A percentile compares a stretch with the other conserved stretches of the same genome.
Evolutionary conservation across 495 filamentous ascomycete species (phyloP).

Genomic region (Cercophora newfieldiana): DNA sequence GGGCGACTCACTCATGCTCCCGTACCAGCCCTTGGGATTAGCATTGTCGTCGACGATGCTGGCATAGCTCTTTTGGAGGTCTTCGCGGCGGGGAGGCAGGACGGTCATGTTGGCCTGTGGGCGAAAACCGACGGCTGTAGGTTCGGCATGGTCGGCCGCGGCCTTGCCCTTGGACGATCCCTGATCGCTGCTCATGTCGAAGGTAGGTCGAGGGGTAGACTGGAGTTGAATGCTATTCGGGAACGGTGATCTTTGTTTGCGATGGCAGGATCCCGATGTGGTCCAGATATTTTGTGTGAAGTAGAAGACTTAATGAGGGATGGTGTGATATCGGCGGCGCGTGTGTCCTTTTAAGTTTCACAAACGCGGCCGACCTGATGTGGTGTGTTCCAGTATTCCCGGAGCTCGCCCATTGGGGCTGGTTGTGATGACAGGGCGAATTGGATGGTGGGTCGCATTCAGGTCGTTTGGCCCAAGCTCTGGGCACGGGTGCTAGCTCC

Average conservation of each 20-base stretch:
- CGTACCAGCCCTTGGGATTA: constrained; percentile 85
- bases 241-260: no score
- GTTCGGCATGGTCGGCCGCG: constrained; percentile 4
- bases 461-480: background rate
- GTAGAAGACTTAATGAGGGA: background rate
- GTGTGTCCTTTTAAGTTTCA: background rate
- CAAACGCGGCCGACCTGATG: background rate
- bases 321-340: background rate
- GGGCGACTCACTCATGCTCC: constrained; percentile 68
- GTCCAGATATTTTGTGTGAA: background rate
- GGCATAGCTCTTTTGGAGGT: constrained; percentile 89
- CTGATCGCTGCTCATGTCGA: constrained; percentile 9
- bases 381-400: background rate
- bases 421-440: background rate
- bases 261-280: no score
- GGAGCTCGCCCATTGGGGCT: background rate
- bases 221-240: background rate
- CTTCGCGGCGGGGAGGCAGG: constrained; percentile 75
- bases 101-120: constrained; percentile 64
- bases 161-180: constrained; percentile 32
- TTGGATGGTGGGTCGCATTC: background rate
- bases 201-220: background rate
- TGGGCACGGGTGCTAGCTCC: background rate
- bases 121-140: constrained; percentile 36
- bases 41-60: constrained; percentile 70